Evolutionary conservation across 768 basidiomycete genomes (phyloP).

Genomic region (Pleurotus giganteus): DNA sequence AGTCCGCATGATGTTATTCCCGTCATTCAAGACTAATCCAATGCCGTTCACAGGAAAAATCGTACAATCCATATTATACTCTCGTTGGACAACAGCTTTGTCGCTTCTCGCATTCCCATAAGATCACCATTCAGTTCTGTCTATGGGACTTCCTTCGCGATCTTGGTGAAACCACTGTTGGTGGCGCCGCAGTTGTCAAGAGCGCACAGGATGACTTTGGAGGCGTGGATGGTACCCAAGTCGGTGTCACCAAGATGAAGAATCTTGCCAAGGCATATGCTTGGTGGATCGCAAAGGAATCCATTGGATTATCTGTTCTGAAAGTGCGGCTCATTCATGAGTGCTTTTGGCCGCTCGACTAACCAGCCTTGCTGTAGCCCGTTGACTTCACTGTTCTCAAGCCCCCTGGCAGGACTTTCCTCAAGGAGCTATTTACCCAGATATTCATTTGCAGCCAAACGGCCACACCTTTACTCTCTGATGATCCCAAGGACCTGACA

Average conservation of each 20-base stretch:
- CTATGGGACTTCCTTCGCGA: constrained; percentile 97
- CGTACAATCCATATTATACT: constrained; percentile 95
- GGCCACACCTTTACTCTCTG: constrained; percentile 58
- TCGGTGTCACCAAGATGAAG: constrained; percentile 54
- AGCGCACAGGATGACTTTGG: constrained; percentile 50
- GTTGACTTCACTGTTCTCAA: constrained; percentile 82
- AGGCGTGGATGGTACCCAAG: constrained; percentile 46
- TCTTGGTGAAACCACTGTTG: constrained; percentile 80
- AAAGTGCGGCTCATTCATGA: constrained; percentile 54
- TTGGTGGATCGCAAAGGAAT: constrained; percentile 92
- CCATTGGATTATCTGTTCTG: constrained; percentile 68
- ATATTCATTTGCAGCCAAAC: constrained; percentile 76
- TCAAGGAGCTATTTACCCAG: constrained; percentile 66
- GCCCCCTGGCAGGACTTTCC: constrained; percentile 58
- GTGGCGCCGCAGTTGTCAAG: constrained; percentile 76
- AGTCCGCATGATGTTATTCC: constrained; percentile 18
- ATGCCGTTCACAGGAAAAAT: constrained; percentile 60
- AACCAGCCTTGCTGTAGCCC: constrained; percentile 47
- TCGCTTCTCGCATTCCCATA: constrained; percentile 75
- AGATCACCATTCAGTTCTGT: constrained; percentile 91
- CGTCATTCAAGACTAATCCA: not conserved
- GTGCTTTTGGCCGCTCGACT: not conserved
- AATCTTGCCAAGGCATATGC: constrained; percentile 86
- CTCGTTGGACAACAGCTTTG: constrained; percentile 86
- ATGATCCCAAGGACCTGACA: constrained; percentile 30